Evolutionary conservation across 257 asterid species (phyloP).

Genomic region (Catharanthus roseus): DNA sequence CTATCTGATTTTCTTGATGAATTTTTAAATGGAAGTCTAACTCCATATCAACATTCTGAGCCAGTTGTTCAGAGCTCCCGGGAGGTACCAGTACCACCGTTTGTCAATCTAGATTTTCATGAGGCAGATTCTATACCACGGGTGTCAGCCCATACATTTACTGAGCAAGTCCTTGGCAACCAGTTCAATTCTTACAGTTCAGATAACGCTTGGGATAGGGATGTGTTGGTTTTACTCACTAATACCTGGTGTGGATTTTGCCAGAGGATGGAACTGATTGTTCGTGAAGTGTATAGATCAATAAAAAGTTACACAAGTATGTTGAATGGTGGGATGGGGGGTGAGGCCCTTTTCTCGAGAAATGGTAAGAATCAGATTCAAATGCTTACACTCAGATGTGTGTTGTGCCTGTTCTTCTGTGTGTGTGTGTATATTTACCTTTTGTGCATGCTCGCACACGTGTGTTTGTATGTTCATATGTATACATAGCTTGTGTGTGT

Average conservation of each 20-base stretch:
- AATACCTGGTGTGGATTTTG: slow-evolving; percentile 95
- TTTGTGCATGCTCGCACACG: too few species aligned
- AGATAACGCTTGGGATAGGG: slow-evolving; percentile 43
- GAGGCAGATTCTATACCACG: slow-evolving; percentile 76
- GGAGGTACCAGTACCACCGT: slow-evolving; percentile 70
- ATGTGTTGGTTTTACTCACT: slow-evolving; percentile 77
- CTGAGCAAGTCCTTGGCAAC: slow-evolving; percentile 61
- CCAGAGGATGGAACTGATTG: slow-evolving; percentile 88
- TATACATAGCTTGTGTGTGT: too few species aligned
- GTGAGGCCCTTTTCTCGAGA: slow-evolving; percentile 31
- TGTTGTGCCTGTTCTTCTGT: too few species aligned
- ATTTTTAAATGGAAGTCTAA: slow-evolving; percentile 61
- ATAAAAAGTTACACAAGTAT: slow-evolving; percentile 44
- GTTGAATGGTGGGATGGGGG: slow-evolving; percentile 39
- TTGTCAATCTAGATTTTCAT: slow-evolving; percentile 85
- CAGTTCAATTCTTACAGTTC: slow-evolving; percentile 40
- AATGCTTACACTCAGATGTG: slow-evolving; percentile 3
- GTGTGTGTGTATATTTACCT: too few species aligned
- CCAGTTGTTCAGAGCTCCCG: slow-evolving; percentile 36
- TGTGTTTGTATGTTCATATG: too few species aligned
- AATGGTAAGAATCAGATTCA: slow-evolving; percentile 41
- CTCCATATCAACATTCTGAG: slow-evolving; percentile 64
- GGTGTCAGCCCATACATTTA: slow-evolving; percentile 53
- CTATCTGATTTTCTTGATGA: slow-evolving; percentile 52
- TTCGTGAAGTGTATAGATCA: slow-evolving; percentile 86